phyloP scores from a whole-genome alignment of 352 stramenopile genomes.

The Pythium angustatum region DNA sequence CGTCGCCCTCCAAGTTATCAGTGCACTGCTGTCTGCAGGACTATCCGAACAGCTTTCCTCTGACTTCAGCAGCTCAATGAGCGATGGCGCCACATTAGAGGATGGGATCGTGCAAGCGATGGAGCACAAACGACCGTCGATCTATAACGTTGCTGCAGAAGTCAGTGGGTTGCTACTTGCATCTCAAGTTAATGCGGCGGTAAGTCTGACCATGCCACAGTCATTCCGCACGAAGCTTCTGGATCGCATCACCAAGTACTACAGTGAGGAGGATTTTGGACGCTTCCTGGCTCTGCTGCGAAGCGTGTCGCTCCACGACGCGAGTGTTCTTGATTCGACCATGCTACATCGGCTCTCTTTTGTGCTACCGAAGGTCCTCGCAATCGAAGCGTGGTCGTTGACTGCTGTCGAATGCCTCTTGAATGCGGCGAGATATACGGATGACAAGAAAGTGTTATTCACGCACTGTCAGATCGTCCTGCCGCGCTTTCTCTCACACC shows the following conservation, averaged over 20 bases:
- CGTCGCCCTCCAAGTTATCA: conserved; percentile 60
- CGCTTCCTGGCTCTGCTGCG: conserved; percentile 64
- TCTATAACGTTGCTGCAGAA: conserved; percentile 70
- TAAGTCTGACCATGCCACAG: not conserved
- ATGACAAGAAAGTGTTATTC: conserved; percentile 45
- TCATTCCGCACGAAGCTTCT: conserved; percentile 41
- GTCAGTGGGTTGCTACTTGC: conserved; percentile 52
- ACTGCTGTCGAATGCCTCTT: conserved; percentile 46
- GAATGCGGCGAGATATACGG: conserved; percentile 44
- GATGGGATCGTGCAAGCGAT: conserved; percentile 56
- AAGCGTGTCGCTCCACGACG: conserved; percentile 62
- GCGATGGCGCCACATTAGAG: conserved; percentile 33
- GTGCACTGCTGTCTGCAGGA: conserved; percentile 48
- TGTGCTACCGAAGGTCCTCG: conserved; percentile 57
- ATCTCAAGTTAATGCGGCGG: not conserved
- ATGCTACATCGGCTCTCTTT: conserved; percentile 77
- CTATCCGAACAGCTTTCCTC: conserved; percentile 32
- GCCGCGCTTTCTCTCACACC: conserved; percentile 53
- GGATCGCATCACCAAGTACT: conserved; percentile 49
- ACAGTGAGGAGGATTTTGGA: conserved; percentile 65
- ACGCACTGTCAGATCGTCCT: conserved; percentile 49
- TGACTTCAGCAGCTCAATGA: conserved; percentile 16
- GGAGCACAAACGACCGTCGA: conserved; percentile 41
- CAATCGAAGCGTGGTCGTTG: conserved; percentile 60
- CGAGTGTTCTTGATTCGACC: conserved; percentile 54